Evolutionary conservation across 139 green algal genomes (phyloP), one percentile per base, ranked within the genome.

Genomic region (Diplosphaera chodatii): DNA sequence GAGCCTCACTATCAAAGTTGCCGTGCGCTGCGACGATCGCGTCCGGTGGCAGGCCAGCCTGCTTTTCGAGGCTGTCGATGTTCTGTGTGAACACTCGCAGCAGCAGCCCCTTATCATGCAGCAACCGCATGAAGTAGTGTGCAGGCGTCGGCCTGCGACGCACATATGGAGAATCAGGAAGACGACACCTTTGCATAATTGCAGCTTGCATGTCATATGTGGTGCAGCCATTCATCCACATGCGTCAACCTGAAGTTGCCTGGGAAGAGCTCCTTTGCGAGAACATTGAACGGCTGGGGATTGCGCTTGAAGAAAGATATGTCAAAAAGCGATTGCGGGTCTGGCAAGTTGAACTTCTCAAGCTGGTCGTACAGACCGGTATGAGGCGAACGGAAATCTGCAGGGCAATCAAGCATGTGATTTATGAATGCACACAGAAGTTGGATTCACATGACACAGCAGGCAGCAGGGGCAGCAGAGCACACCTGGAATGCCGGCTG

Each of bases 31-130:
- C 86, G 1, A 97, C 83, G 13, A 96, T 69, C 4, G 69, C 66
- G 0, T 85, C 78, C 2, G 66, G 48, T 10, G 83, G 79, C 40
- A 94, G 56, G 13, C 89, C 89, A 15, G 89, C 84, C 74, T 82
- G 67, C 16, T 67, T 63, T 70, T 93, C 88, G 33, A 93, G 59
- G 23, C 66, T 79, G 82, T 97, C 91, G 31, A 97, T 96, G 83
- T 95, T 95, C 69, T 95, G 88, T 1, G 86, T 89, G 77, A 83
- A 91, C 67, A 77, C 87, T 18, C 91, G 80, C 73, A 86, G 72
- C 64, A 96, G 85, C 32, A 93, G 70, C 4, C 90, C 88, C 80
- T 95, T 95, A 25, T 93, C 76, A 68, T 94, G 81, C 68, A 97
- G 77, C 48, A 97, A 78, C 28, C 74, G 72, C 25, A 96, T 84